Conservation (phyloP, 179 eudicot genomes). For the Beta macrorhiza region DNA sequence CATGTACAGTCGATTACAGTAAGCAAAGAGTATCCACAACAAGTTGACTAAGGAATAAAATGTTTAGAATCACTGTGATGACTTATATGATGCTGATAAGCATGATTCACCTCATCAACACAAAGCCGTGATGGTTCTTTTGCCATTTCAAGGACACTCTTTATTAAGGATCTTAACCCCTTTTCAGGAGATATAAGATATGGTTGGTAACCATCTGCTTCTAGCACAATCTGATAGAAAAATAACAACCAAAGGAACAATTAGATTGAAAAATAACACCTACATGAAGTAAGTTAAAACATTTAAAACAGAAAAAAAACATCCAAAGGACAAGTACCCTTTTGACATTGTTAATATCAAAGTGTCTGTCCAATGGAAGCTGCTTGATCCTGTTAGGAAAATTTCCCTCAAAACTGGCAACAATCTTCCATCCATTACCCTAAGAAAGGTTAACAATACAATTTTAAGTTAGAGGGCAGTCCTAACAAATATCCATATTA, state of each 20-base stretch:
- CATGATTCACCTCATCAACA: constrained; percentile 88
- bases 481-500: neutral
- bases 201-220: constrained; percentile 99
- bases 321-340: constrained; percentile 52
- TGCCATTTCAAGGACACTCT: constrained; percentile 87
- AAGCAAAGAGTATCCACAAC: neutral
- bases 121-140: constrained; percentile 98
- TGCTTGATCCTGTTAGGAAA: constrained; percentile 98
- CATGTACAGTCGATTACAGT: neutral
- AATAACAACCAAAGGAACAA: constrained; percentile 7
- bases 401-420: constrained; percentile 98
- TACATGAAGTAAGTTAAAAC: neutral
- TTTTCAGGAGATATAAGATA: constrained; percentile 99
- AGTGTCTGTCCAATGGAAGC: constrained; percentile 96
- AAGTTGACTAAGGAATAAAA: neutral
- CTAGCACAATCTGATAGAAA: constrained; percentile 73
- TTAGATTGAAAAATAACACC: neutral
- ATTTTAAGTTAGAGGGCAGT: constrained; percentile 6
- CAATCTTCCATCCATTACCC: constrained; percentile 97
- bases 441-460: constrained; percentile 23
- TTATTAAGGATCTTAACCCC: constrained; percentile 92
- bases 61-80: neutral
- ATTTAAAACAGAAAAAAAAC: neutral
- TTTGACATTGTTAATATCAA: constrained; percentile 94
- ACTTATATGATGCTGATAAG: neutral